These are phyloP conservation scores for Aspergillus ochraceoroseus DNA, from an alignment of 2,329 filamentous ascomycete species.

Conservation along the genomic window DNA sequence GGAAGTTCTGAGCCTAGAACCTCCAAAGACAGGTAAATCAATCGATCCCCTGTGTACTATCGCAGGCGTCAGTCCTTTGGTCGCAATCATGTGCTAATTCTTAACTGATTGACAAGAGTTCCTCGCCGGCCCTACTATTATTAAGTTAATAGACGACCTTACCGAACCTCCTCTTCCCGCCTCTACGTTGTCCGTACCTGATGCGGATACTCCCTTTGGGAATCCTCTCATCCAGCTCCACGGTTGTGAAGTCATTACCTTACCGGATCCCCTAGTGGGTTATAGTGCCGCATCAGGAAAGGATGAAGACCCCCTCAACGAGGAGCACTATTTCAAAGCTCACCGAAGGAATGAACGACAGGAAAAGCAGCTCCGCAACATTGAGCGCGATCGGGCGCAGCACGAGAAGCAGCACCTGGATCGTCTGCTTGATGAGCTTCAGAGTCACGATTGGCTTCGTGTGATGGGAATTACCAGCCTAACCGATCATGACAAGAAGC, in stretches of 20 bases:
- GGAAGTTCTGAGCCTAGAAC: slow-evolving; percentile 81
- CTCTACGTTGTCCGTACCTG: slow-evolving; percentile 20
- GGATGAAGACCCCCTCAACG: slow-evolving; percentile 52
- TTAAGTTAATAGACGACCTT: slow-evolving; percentile 63
- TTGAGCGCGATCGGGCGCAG: slow-evolving; percentile 61
- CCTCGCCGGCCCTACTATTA: slow-evolving; percentile 65
- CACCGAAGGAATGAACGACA: slow-evolving; percentile 60
- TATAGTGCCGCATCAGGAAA: not conserved
- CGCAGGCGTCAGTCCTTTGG: too few species aligned
- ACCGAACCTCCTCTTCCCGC: slow-evolving; percentile 26
- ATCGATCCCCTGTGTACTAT: too few species aligned
- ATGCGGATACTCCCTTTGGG: slow-evolving; percentile 29
- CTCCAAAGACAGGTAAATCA: slow-evolving; percentile 68
- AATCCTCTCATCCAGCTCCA: slow-evolving; percentile 39
- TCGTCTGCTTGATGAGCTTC: slow-evolving; percentile 69
- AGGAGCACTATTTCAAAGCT: slow-evolving; percentile 53
- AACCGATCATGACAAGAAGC: slow-evolving; percentile 78
- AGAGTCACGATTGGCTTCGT: slow-evolving; percentile 87
- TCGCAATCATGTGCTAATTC: too few species aligned
- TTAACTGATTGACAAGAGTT: too few species aligned
- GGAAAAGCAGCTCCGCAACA: slow-evolving; percentile 64
- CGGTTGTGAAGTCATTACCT: slow-evolving; percentile 32
- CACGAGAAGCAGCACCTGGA: slow-evolving; percentile 64
- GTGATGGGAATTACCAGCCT: slow-evolving; percentile 83
- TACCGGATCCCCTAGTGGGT: slow-evolving; percentile 12